Percentiles rank a stretch among this genome's conserved stretches.
Evolutionary conservation across 345 rosid species (phyloP).

Genomic region (Hirschfeldia incana): DNA sequence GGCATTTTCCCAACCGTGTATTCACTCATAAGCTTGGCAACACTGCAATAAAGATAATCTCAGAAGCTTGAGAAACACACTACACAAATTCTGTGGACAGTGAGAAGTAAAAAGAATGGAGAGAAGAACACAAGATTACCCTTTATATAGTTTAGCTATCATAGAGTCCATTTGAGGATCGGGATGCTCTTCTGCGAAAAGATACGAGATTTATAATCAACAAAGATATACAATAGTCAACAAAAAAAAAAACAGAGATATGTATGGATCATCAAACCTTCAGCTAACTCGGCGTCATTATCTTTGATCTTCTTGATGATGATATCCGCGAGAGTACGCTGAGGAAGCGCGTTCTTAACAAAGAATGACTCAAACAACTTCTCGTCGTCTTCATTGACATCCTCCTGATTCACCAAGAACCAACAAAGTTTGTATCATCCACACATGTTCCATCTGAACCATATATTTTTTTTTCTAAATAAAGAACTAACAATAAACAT

Average conservation of each 20-base stretch:
- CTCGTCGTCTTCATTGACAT: conserved; percentile 80
- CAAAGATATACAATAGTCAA: background rate
- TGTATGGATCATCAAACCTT: conserved; percentile 48
- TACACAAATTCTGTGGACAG: background rate
- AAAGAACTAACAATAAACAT: background rate
- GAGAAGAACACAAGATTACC: conserved; percentile 43
- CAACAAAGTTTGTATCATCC: background rate
- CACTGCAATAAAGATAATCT: conserved; percentile 44
- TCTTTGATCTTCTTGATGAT: conserved; percentile 70
- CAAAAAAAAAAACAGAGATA: background rate
- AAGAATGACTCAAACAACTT: conserved; percentile 77
- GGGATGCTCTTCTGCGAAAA: conserved; percentile 59
- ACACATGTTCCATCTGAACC: background rate
- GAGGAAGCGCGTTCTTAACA: conserved; percentile 64
- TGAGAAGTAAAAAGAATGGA: background rate
- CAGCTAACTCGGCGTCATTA: conserved; percentile 52
- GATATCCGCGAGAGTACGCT: conserved; percentile 74
- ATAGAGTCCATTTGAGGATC: conserved; percentile 71
- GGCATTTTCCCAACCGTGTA: conserved; percentile 90
- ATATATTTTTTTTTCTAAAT: too few species aligned
- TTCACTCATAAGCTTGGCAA: conserved; percentile 71
- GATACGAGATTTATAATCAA: background rate
- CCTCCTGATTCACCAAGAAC: conserved; percentile 47
- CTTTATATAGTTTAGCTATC: conserved; percentile 65
- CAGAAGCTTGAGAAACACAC: conserved; percentile 7